These are phyloP conservation scores for Macrophomina pseudophaseolina DNA, from an alignment of 2,329 filamentous ascomycete species.

Conservation along the genomic window DNA sequence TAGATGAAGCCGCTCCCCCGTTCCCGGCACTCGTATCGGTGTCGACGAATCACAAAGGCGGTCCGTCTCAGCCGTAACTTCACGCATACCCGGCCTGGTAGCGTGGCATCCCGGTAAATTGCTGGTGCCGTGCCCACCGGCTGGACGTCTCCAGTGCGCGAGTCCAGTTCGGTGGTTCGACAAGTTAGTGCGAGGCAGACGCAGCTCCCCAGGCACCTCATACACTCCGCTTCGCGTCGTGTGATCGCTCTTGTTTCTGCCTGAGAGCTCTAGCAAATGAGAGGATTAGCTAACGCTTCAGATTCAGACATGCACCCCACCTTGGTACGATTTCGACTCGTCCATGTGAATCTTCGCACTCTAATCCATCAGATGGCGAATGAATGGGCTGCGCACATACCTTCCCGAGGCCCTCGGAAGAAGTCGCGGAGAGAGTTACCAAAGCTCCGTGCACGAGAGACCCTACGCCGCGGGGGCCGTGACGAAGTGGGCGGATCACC, in stretches of 20 bases:
- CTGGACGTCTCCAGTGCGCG: conserved; percentile 23
- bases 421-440: conserved; percentile 18
- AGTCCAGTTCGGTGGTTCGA: conserved; percentile 19
- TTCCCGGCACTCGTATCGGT: conserved; percentile 1
- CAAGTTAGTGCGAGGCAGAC: conserved; percentile 2
- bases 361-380: neutral
- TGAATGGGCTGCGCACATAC: neutral
- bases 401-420: conserved; percentile 16
- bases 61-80: conserved; percentile 8
- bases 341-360: neutral
- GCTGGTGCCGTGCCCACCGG: conserved; percentile 24
- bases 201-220: conserved; percentile 11
- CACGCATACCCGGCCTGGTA: conserved; percentile 4
- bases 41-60: conserved; percentile 6
- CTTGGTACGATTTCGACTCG: conserved; percentile 12
- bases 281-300: conserved; percentile 22
- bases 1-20: neutral
- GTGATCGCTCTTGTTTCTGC: conserved; percentile 4
- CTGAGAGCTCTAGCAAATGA: conserved; percentile 16
- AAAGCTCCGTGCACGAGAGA: conserved; percentile 19
- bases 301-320: conserved; percentile 16
- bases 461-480: conserved; percentile 15
- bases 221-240: neutral
- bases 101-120: neutral
- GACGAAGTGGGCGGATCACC: conserved; percentile 17